A percentile compares a stretch with the other conserved stretches of the same genome.
These are phyloP conservation scores for Juglanconis sp. DNA, from an alignment of 2,329 filamentous ascomycete species.

Conservation along the genomic window DNA sequence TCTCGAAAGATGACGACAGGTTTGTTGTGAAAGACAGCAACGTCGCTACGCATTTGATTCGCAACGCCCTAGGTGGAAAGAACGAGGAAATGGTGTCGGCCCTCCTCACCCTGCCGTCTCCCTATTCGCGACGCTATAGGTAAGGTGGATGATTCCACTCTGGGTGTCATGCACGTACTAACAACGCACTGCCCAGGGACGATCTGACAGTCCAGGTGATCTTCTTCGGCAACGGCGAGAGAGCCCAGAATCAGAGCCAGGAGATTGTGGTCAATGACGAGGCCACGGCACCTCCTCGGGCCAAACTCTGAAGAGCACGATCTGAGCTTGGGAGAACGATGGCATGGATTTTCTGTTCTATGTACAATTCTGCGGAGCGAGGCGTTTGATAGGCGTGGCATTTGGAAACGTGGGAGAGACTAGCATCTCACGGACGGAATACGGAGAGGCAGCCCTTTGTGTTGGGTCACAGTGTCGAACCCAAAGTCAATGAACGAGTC, in stretches of 20 bases:
- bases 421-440: neutral
- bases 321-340: neutral
- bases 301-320: neutral
- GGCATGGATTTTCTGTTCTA: neutral
- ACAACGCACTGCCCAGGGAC: slow-evolving; percentile 55
- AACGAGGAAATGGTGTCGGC: slow-evolving; percentile 93
- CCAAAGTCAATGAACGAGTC: neutral
- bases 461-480: neutral
- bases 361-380: slow-evolving; percentile 1
- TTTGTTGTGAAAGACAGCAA: slow-evolving; percentile 96
- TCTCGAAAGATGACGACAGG: slow-evolving; percentile 69
- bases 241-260: slow-evolving; percentile 50
- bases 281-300: slow-evolving; percentile 62
- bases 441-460: neutral
- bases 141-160: slow-evolving; percentile 38
- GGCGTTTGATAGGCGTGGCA: slow-evolving; percentile 8
- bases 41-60: slow-evolving; percentile 88
- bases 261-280: slow-evolving; percentile 82
- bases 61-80: slow-evolving; percentile 90
- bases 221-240: slow-evolving; percentile 85
- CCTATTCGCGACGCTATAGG: slow-evolving; percentile 89
- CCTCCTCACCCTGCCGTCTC: slow-evolving; percentile 83
- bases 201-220: slow-evolving; percentile 97
- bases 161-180: slow-evolving; percentile 1
- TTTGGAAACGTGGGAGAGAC: neutral